Base-by-base conservation (phyloP, 306 rosid genomes). In the Casuarina cunninghamiana region DNA sequence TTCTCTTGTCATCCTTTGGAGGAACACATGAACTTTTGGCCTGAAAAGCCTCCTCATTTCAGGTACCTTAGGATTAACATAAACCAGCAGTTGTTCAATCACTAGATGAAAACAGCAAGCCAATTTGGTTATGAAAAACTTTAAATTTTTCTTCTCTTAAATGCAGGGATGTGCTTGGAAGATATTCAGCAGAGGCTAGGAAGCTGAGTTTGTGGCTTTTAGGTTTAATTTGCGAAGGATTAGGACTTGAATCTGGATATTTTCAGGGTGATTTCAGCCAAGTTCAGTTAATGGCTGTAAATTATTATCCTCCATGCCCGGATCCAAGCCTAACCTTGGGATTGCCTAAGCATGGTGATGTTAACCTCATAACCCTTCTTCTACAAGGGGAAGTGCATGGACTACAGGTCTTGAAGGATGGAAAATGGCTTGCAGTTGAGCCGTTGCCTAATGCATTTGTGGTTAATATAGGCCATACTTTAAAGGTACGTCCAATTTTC, bases 281-380 rank as follows among this genome's bases (percentile, higher is more conserved):
- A 71, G 43, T 63, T 19, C 71, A 83, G 6, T 13, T 17, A 10
- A 66, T 71, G 61, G 53, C 53, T 39, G 6, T 32, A 6, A 72
- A 79, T 42, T 38, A 55, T 21, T 79, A 79, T 53, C 79, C 81
- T 49, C 61, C 72, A 16, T 76, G 81, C 75, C 76, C 73, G 35
- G 57, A 83, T 65, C 84, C 87, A 57, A 79, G 79, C 69, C 61
- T 72, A 17, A 72, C 86, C 77, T 72, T 75, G 76, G 87, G 87
- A 71, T 65, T 79, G 37, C 86, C 86, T 17, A 83, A 83, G 55
- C 86, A 83, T 50, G 38, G 72, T 50, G 78, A 71, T 72, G 51
- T 35, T 16, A 65, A 67, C 55, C 75, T 76, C 44, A 48, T 79
- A 67, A 83, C 62, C 8, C 1, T 75, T 37, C 75, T 79, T 41